These are phyloP conservation scores for Penicillium pancosmium DNA, from an alignment of 495 filamentous ascomycete genomes.

Conservation along the genomic window DNA sequence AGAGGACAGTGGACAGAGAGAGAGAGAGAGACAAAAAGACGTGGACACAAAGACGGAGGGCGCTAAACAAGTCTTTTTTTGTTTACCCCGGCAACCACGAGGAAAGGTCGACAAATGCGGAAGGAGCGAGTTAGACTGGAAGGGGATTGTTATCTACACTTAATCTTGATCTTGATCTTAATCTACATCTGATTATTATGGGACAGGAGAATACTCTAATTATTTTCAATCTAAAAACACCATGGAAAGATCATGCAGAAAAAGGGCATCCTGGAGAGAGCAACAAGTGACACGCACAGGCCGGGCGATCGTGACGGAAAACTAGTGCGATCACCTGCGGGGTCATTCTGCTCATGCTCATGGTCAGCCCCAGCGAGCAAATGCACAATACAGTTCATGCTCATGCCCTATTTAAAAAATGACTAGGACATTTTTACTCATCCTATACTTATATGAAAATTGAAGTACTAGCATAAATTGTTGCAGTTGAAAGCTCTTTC, in stretches of 20 bases:
- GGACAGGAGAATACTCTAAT: not conserved
- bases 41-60: constrained; percentile 2
- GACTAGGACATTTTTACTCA: too few relatives aligned
- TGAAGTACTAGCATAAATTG: too few relatives aligned
- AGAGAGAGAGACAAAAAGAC: not conserved
- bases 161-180: not conserved
- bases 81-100: constrained; percentile 16
- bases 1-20: constrained; percentile 9
- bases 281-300: constrained; percentile 1
- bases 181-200: too few relatives aligned
- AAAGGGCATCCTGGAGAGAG: not conserved
- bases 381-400: too few relatives aligned
- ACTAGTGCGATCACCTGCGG: constrained; percentile 17
- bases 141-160: not conserved
- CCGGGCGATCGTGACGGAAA: constrained; percentile 1
- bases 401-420: too few relatives aligned
- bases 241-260: too few relatives aligned
- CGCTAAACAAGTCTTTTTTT: constrained; percentile 8
- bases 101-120: not conserved
- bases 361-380: not conserved
- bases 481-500: too few relatives aligned
- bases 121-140: not conserved
- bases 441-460: too few relatives aligned
- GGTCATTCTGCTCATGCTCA: not conserved
- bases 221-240: too few relatives aligned